phyloP scores from a whole-genome alignment of 257 asterid genomes.

The Ligustrum vulgare region DNA sequence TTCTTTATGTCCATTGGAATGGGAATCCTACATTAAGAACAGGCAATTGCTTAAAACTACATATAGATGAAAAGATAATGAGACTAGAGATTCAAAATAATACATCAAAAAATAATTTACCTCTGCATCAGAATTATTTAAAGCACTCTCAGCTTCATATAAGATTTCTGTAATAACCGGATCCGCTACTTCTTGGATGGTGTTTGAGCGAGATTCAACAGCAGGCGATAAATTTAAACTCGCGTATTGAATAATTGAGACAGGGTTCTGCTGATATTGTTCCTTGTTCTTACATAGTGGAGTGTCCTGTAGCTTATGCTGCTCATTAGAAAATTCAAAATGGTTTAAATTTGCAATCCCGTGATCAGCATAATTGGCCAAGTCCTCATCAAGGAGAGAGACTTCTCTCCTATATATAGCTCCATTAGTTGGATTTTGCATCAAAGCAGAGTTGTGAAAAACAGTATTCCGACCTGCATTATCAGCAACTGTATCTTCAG shows the following conservation, averaged over 20 bases:
- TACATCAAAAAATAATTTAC: constrained; percentile 28
- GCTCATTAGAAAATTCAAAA: constrained; percentile 28
- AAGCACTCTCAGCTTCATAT: constrained; percentile 37
- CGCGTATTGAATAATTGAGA: constrained; percentile 19
- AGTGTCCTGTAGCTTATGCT: constrained; percentile 28
- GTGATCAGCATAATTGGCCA: constrained; percentile 33
- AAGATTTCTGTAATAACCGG: constrained; percentile 25
- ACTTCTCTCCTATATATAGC: constrained; percentile 35
- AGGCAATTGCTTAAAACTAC: constrained; percentile 25
- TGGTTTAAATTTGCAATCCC: constrained; percentile 25
- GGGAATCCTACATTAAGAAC: constrained; percentile 44
- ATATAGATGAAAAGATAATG: constrained; percentile 7
- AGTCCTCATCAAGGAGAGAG: constrained; percentile 47
- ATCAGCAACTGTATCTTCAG: constrained; percentile 29
- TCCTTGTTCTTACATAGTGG: constrained; percentile 15
- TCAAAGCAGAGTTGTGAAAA: constrained; percentile 28
- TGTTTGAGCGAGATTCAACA: constrained; percentile 26
- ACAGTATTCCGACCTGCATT: constrained; percentile 34
- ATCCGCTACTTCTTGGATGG: constrained; percentile 28
- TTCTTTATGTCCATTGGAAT: constrained; percentile 35
- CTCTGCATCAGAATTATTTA: constrained; percentile 46
- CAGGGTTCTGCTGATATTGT: constrained; percentile 30
- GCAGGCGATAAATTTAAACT: constrained; percentile 28
- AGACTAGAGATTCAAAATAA: constrained; percentile 11
- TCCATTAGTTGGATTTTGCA: constrained; percentile 21